Conservation (phyloP, 2,329 filamentous ascomycete species). For the Pseudogymnoascus sp. region DNA sequence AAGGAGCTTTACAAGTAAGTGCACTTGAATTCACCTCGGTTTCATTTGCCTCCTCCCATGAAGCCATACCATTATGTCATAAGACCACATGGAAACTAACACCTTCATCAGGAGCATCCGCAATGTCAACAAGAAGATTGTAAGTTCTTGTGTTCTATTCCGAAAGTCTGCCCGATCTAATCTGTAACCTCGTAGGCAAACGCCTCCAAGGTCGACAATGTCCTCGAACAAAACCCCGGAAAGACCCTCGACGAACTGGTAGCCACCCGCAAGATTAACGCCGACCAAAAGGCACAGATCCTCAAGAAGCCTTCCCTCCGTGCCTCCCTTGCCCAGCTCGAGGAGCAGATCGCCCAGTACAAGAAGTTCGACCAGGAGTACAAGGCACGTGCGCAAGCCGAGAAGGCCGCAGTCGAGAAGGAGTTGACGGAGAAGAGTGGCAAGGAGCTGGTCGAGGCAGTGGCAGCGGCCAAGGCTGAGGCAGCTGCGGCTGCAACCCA, state of each 20-base stretch:
- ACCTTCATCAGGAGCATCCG: slow-evolving; percentile 64
- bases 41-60: slow-evolving; percentile 8
- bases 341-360: slow-evolving; percentile 66
- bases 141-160: slow-evolving; percentile 38
- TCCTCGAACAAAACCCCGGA: slow-evolving; percentile 60
- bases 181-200: slow-evolving; percentile 43
- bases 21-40: slow-evolving; percentile 11
- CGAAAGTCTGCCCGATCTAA: slow-evolving; percentile 14
- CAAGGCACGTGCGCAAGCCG: slow-evolving; percentile 48
- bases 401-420: slow-evolving; percentile 54
- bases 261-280: slow-evolving; percentile 63
- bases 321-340: slow-evolving; percentile 57
- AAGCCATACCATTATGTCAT: not conserved
- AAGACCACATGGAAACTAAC: slow-evolving; percentile 8
- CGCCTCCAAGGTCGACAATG: slow-evolving; percentile 61
- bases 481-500: slow-evolving; percentile 46
- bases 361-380: slow-evolving; percentile 69
- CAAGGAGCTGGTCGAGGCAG: slow-evolving; percentile 38
- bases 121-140: slow-evolving; percentile 89
- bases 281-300: slow-evolving; percentile 69
- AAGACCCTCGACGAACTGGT: slow-evolving; percentile 69
- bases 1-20: slow-evolving; percentile 84
- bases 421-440: slow-evolving; percentile 41
- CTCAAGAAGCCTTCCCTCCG: slow-evolving; percentile 68
- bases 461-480: slow-evolving; percentile 43